Conservation (phyloP, 345 rosid genomes). For the Gossypium australe region DNA sequence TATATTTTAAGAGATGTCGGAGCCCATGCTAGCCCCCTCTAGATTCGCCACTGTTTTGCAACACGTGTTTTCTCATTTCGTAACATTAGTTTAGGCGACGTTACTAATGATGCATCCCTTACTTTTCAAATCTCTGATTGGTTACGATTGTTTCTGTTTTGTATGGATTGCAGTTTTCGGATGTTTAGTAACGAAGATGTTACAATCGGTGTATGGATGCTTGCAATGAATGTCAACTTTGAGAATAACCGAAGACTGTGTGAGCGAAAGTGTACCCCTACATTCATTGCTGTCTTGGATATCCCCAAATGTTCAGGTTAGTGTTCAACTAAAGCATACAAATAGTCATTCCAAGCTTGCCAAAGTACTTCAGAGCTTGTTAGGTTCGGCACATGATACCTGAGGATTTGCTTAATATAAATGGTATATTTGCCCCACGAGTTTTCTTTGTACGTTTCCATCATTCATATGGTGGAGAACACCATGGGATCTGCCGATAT, state of each 20-base stretch:
- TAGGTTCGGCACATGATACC: not conserved
- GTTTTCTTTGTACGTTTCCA: not conserved
- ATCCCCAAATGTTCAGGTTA: constrained; percentile 92
- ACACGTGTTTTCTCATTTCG: not conserved
- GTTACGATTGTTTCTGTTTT: not conserved
- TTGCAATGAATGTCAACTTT: constrained; percentile 88
- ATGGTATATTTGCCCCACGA: not conserved
- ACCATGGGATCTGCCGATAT: not conserved
- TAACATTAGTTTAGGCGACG: not conserved
- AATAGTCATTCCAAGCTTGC: not conserved
- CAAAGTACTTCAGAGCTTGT: not conserved
- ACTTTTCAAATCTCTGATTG: not conserved
- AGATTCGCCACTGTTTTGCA: not conserved
- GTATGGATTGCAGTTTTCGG: constrained; percentile 52
- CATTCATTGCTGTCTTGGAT: constrained; percentile 83
- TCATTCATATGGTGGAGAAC: not conserved
- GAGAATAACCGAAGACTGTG: constrained; percentile 65
- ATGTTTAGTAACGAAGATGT: constrained; percentile 49
- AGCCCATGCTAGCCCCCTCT: no score
- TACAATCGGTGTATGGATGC: constrained; percentile 83
- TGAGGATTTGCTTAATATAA: not conserved
- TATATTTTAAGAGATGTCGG: no score
- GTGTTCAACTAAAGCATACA: constrained; percentile 14
- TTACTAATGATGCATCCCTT: not conserved
- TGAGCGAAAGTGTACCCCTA: constrained; percentile 51